These are phyloP conservation scores for Ormosia semicastrata DNA, from an alignment of 306 rosid species.

Conservation along the genomic window DNA sequence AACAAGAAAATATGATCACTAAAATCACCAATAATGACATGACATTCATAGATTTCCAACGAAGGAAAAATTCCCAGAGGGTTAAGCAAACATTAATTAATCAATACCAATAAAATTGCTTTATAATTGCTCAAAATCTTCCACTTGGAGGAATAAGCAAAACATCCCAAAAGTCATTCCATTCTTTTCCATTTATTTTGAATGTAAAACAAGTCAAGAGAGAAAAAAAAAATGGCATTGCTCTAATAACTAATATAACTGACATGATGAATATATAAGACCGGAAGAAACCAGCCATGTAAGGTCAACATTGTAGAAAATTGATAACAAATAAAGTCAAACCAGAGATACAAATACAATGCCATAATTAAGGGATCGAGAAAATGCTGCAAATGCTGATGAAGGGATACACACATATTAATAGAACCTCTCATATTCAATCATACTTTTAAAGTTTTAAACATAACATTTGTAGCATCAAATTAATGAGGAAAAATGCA, in stretches of 20 bases:
- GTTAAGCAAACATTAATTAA: neutral
- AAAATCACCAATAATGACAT: neutral
- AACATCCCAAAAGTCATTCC: neutral
- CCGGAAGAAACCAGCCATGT: neutral
- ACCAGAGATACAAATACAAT: neutral
- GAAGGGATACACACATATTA: neutral
- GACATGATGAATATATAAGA: neutral
- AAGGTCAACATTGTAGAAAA: neutral
- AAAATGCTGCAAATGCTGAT: neutral
- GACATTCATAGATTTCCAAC: neutral
- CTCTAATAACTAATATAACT: neutral
- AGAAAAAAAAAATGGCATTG: neutral
- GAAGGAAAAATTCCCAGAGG: neutral
- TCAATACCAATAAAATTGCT: neutral
- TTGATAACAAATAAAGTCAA: neutral
- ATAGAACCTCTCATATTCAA: neutral
- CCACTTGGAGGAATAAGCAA: neutral
- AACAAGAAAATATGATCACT: neutral
- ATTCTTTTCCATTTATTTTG: neutral
- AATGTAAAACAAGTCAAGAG: neutral
- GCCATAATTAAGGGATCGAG: neutral
- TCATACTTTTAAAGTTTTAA: neutral
- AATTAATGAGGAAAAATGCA: neutral
- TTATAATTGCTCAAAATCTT: neutral
- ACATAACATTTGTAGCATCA: neutral